Evolutionary conservation across 257 asterid genomes (phyloP).

Genomic region (Nicotiana attenuata): DNA sequence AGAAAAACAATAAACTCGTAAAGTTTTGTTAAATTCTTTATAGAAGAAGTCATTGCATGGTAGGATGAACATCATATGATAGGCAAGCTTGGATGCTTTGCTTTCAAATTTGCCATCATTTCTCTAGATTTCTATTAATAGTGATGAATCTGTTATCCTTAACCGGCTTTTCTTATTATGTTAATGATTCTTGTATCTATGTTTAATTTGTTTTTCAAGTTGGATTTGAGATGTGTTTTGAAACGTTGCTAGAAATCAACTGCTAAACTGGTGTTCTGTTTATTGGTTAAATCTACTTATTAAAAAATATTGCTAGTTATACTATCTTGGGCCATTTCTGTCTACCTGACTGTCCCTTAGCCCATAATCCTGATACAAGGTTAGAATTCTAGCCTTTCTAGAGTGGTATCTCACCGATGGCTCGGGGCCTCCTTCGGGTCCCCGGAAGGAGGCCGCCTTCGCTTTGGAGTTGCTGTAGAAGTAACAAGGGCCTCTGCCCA

Average conservation of each 20-base stretch:
- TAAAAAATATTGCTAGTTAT: no score
- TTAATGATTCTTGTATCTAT: not conserved
- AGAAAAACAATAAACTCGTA: constrained; percentile 19
- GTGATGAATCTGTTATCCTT: constrained; percentile 6
- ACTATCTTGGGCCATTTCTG: no score
- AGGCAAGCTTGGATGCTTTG: not conserved
- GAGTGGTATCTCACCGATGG: no score
- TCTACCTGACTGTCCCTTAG: no score
- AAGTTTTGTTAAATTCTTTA: constrained; percentile 22
- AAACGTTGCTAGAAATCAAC: not conserved
- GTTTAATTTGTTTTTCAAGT: not conserved
- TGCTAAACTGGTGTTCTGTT: not conserved
- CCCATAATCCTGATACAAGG: no score
- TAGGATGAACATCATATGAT: not conserved
- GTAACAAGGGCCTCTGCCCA: no score
- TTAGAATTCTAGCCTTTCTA: no score
- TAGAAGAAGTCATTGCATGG: not conserved
- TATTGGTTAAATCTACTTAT: no score
- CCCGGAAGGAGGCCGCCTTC: no score
- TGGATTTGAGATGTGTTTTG: not conserved
- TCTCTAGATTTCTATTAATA: not conserved
- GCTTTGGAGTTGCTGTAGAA: no score
- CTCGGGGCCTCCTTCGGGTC: no score
- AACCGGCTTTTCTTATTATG: not conserved
- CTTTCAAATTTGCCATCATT: not conserved